Evolutionary conservation across 192 early-diverging fungal species (phyloP).

Genomic region (Anaeromyces robustus): DNA sequence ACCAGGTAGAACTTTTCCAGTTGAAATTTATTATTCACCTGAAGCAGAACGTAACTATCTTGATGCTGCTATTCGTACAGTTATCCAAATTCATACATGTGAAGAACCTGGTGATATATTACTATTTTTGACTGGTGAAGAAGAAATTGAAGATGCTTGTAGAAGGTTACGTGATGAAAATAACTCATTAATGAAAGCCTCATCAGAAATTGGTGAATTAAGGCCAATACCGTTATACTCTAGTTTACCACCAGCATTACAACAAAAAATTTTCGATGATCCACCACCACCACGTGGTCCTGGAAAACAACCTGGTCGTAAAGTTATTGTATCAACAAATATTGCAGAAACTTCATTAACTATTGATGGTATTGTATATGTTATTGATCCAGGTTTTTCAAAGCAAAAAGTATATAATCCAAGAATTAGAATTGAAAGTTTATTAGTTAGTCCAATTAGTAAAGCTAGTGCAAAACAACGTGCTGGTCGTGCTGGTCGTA

Average conservation of each 20-base stretch:
- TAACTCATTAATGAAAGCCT: slow-evolving; percentile 52
- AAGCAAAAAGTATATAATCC: slow-evolving; percentile 99
- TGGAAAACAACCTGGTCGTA: slow-evolving; percentile 83
- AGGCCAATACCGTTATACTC: slow-evolving; percentile 76
- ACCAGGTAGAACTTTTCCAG: slow-evolving; percentile 95
- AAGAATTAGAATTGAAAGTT: slow-evolving; percentile 84
- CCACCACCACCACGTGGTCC: slow-evolving; percentile 62
- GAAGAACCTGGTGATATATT: slow-evolving; percentile 94
- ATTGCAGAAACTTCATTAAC: slow-evolving; percentile 96
- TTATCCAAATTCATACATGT: slow-evolving; percentile 81
- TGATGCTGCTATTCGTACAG: slow-evolving; percentile 88
- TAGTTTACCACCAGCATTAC: slow-evolving; percentile 72
- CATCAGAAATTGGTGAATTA: slow-evolving; percentile 2
- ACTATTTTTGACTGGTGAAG: slow-evolving; percentile 94
- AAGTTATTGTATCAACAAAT: slow-evolving; percentile 92
- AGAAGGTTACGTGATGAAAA: slow-evolving; percentile 51
- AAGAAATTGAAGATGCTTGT: slow-evolving; percentile 96
- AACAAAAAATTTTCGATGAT: slow-evolving; percentile 84
- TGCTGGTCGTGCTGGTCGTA: slow-evolving; percentile 97
- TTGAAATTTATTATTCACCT: slow-evolving; percentile 94
- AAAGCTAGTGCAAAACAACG: slow-evolving; percentile 93
- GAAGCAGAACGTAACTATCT: slow-evolving; percentile 96
- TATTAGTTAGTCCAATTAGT: slow-evolving; percentile 87
- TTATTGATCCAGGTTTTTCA: slow-evolving; percentile 96
- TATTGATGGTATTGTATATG: slow-evolving; percentile 97